Evolutionary conservation across 495 filamentous ascomycete species (phyloP).

Genomic region (Entonaema liquescens): DNA sequence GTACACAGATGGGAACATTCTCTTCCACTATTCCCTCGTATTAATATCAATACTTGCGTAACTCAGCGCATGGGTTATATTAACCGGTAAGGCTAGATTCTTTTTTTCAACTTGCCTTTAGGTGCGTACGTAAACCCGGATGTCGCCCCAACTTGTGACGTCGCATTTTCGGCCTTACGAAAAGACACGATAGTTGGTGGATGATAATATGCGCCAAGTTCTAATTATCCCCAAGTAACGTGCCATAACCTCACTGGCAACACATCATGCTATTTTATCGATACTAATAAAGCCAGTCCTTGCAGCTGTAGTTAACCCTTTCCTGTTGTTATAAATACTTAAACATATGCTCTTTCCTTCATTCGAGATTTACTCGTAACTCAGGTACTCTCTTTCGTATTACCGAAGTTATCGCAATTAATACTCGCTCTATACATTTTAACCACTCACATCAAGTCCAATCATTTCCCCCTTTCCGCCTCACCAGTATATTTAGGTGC

Average conservation of each 20-base stretch:
- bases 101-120: neutral
- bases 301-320: neutral
- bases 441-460: neutral
- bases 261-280: neutral
- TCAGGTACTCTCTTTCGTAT: neutral
- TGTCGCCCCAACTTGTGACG: conserved; percentile 5
- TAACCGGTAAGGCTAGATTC: conserved; percentile 14
- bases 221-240: conserved; percentile 22
- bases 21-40: conserved; percentile 10
- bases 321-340: neutral
- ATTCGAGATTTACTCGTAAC: neutral
- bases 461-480: neutral
- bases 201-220: neutral
- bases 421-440: neutral
- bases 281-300: neutral
- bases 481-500: neutral
- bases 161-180: conserved; percentile 14
- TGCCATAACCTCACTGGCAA: conserved; percentile 4
- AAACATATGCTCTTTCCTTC: neutral
- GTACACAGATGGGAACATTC: neutral
- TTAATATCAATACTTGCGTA: conserved; percentile 14
- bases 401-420: neutral
- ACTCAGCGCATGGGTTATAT: conserved; percentile 16
- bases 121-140: neutral
- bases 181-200: neutral